These are phyloP conservation scores for Pseudonitzschia multistriata DNA, from an alignment of 108 stramenopile genomes.

Conservation along the genomic window DNA sequence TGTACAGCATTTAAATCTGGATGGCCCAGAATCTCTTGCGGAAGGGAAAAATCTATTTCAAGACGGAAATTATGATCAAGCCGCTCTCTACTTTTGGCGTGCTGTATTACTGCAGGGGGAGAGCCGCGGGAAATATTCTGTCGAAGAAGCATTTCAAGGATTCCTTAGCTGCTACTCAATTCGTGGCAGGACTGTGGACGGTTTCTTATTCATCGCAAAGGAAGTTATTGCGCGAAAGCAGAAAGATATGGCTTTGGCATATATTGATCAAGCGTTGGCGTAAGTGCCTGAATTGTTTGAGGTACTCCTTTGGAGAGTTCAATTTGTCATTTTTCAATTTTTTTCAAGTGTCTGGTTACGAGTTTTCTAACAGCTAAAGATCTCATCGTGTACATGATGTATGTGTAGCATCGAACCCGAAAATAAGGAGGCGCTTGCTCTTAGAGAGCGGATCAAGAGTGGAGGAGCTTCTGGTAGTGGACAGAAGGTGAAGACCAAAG, in stretches of 20 bases:
- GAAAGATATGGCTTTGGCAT: conserved; percentile 61
- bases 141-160: conserved; percentile 62
- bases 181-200: conserved; percentile 56
- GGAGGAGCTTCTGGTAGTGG: conserved; percentile 5
- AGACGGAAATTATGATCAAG: conserved; percentile 45
- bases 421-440: conserved; percentile 38
- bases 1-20: conserved; percentile 17
- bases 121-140: conserved; percentile 40
- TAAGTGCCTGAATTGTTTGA: conserved; percentile 1
- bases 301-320: not conserved
- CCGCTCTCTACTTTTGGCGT: conserved; percentile 61
- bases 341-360: too few species aligned
- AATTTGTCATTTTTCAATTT: too few species aligned
- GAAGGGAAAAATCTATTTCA: conserved; percentile 51
- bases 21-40: conserved; percentile 51
- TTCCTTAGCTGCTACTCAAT: conserved; percentile 68
- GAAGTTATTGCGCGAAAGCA: conserved; percentile 70
- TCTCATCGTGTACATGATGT: not conserved
- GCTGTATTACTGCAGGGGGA: conserved; percentile 62
- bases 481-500: conserved; percentile 8
- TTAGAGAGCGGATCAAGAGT: conserved; percentile 28
- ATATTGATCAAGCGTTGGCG: conserved; percentile 59
- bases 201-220: conserved; percentile 61
- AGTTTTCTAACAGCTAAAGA: not conserved
- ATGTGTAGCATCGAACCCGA: conserved; percentile 34